These are phyloP conservation scores for Euphorbia schlechtendalii DNA, from an alignment of 441 rosid species.

Conservation along the genomic window DNA sequence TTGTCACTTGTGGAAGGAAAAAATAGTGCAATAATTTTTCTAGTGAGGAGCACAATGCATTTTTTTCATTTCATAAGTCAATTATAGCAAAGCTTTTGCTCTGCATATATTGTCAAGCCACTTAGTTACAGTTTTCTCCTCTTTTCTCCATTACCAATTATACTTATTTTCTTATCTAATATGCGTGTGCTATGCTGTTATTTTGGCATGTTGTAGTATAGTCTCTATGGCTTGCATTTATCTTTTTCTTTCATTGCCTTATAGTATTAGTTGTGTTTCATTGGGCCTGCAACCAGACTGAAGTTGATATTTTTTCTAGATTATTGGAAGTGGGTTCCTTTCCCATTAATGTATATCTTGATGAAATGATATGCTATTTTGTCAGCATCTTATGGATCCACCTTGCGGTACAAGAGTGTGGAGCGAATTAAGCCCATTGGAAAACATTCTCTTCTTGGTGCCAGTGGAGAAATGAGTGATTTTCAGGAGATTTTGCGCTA, in stretches of 20 bases:
- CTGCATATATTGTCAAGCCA: not conserved
- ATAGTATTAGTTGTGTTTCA: not conserved
- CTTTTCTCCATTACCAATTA: too few relatives aligned
- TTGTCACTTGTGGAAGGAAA: not conserved
- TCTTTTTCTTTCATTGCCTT: not conserved
- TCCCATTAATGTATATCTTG: not conserved
- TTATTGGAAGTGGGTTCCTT: not conserved
- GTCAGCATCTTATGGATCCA: conserved; percentile 91
- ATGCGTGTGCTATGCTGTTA: not conserved
- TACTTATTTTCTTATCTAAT: not conserved
- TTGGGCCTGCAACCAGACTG: not conserved
- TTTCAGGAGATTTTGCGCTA: conserved; percentile 82
- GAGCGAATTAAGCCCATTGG: conserved; percentile 85
- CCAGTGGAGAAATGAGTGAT: conserved; percentile 94
- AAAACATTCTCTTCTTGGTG: conserved; percentile 93
- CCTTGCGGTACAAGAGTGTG: conserved; percentile 81
- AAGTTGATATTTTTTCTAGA: not conserved
- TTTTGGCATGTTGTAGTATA: not conserved
- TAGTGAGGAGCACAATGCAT: not conserved
- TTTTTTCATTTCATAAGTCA: not conserved
- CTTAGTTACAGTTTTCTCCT: not conserved
- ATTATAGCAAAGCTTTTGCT: not conserved
- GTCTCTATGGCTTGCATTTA: conserved; percentile 3
- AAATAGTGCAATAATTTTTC: not conserved
- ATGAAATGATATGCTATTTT: not conserved